Conservation (phyloP, 495 filamentous ascomycete species). For the Podospora pseudopauciseta region DNA sequence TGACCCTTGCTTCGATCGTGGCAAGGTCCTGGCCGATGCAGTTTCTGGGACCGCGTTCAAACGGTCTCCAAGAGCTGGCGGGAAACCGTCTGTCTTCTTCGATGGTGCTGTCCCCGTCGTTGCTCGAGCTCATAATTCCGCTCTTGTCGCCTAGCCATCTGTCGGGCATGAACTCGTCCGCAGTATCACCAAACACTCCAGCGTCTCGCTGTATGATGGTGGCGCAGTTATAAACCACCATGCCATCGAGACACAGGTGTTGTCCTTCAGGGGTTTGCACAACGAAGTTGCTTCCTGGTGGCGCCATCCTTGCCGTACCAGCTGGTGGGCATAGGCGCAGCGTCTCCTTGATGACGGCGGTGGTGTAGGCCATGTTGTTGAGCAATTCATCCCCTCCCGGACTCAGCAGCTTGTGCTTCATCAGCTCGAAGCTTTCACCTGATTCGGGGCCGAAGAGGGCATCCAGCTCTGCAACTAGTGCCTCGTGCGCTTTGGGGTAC, state of each 20-base stretch:
- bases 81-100: constrained; percentile 25
- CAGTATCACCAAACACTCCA: constrained; percentile 53
- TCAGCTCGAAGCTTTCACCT: constrained; percentile 20
- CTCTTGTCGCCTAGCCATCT: constrained; percentile 54
- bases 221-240: constrained; percentile 51
- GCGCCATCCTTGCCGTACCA: constrained; percentile 34
- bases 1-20: constrained; percentile 38
- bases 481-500: constrained; percentile 38
- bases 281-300: constrained; percentile 31
- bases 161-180: constrained; percentile 57
- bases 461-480: constrained; percentile 47
- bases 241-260: constrained; percentile 52
- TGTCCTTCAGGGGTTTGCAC: constrained; percentile 51
- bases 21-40: constrained; percentile 60
- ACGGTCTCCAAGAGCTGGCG: constrained; percentile 48
- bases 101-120: constrained; percentile 27
- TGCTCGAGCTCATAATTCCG: constrained; percentile 20
- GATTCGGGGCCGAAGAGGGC: constrained; percentile 32
- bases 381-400: constrained; percentile 42
- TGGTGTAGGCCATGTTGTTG: constrained; percentile 41
- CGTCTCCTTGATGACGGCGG: constrained; percentile 53
- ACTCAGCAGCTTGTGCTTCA: constrained; percentile 19
- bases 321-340: constrained; percentile 47
- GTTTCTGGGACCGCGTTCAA: constrained; percentile 52
- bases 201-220: constrained; percentile 56